phyloP scores from a whole-genome alignment of 768 basidiomycete species.

The Amanita polypyramis region DNA sequence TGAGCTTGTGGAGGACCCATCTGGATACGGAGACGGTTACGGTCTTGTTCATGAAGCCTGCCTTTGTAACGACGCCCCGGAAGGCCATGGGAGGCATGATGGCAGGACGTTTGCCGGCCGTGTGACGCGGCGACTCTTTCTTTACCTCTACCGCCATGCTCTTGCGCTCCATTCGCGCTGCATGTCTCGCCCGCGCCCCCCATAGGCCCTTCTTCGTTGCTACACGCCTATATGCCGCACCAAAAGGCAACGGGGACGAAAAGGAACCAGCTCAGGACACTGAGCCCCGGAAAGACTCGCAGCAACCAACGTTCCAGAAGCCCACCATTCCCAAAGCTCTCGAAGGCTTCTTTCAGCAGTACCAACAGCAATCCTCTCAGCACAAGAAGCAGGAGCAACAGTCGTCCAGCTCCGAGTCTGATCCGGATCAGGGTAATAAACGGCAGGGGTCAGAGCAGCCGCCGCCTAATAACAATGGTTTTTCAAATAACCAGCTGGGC shows the following conservation, averaged over 20 bases:
- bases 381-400: slow-evolving; percentile 23
- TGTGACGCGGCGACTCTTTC: background rate
- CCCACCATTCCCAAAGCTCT: slow-evolving; percentile 52
- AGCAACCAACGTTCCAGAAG: slow-evolving; percentile 20
- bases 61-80: slow-evolving; percentile 67
- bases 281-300: slow-evolving; percentile 12
- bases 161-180: slow-evolving; percentile 49
- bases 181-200: slow-evolving; percentile 28
- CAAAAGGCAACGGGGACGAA: slow-evolving; percentile 24
- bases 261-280: background rate
- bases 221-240: slow-evolving; percentile 31
- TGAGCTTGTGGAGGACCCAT: slow-evolving; percentile 58
- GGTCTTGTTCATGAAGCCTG: slow-evolving; percentile 76
- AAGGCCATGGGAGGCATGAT: slow-evolving; percentile 73
- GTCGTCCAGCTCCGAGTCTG: slow-evolving; percentile 21
- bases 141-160: slow-evolving; percentile 35
- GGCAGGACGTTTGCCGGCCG: background rate
- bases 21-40: slow-evolving; percentile 77
- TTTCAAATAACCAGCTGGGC: slow-evolving; percentile 45
- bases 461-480: slow-evolving; percentile 44
- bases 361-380: slow-evolving; percentile 35
- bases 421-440: slow-evolving; percentile 26
- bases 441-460: slow-evolving; percentile 21
- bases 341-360: slow-evolving; percentile 73
- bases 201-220: slow-evolving; percentile 23